Base-by-base conservation (phyloP, 805 yeast genomes). In the Candida railenensis region DNA sequence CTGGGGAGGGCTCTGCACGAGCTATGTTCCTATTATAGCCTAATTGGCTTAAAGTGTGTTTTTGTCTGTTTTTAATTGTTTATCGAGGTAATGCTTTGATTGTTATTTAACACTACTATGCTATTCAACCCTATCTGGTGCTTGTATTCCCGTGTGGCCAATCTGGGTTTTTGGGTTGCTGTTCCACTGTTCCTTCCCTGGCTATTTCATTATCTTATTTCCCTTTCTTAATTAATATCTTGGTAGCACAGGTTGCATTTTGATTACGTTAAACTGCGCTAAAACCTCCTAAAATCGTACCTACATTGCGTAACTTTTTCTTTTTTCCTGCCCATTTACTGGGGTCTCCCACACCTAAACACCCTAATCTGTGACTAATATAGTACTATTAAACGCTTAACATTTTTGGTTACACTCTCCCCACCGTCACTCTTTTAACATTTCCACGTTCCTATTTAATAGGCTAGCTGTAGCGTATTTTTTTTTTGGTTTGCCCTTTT, bases 381-480 rank as follows among this genome's bases (percentile, higher is more conserved):
- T 25, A 25, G 30, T 25, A 11, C 9, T 25, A 25, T 25, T 25
- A 25, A 25, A 25, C 18, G 15, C 15, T 37, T 22, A n/a, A n/a
- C n/a, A n/a, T 37, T 11, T 37, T 21, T 37, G 22, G 22, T 36
- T 22, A n/a, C n/a, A 7, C 37, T n/a, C 37, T n/a, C 39, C 40
- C 40, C 40, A 9, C 22, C 19, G 28, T 37, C 40, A 37, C 30
- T 22, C 32, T 37, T 40, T 40, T 38, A 37, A 38, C 30, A 38
- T 15, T 22, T 34, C 11, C 34, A 40, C 42, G 34, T 40, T 37
- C 30, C 22, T 37, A 14, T 40, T 7, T 40, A 40, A n/a, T n/a
- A n/a, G n/a, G n/a, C n/a, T n/a, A 11, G n/a, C 30, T 18, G 11
- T 25, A 11, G 30, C 21, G 22, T 40, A 8, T 11, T 18, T 25